Evolutionary conservation across 768 basidiomycete species (phyloP).

Genomic region (Russula griseocarnosa): DNA sequence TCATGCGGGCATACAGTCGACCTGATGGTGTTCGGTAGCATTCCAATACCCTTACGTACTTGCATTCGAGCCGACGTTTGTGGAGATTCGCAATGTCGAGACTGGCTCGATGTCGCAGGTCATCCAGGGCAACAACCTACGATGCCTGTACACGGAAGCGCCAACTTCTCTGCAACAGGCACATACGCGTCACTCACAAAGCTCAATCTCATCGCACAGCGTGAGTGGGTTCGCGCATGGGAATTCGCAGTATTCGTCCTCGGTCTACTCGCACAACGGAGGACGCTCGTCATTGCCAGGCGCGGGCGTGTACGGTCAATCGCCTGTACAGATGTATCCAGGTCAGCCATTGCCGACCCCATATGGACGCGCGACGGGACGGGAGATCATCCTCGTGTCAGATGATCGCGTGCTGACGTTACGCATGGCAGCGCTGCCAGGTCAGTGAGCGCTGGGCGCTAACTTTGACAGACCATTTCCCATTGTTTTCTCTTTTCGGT

Average conservation of each 20-base stretch:
- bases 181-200: constrained; percentile 35
- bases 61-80: constrained; percentile 93
- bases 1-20: not conserved
- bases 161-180: constrained; percentile 79
- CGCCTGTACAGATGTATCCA: constrained; percentile 41
- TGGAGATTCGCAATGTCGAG: constrained; percentile 95
- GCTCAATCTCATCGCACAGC: constrained; percentile 21
- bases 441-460: constrained; percentile 25
- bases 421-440: constrained; percentile 44
- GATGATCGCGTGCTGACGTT: constrained; percentile 81
- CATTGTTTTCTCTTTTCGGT: not conserved
- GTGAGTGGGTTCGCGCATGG: constrained; percentile 7
- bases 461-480: not conserved
- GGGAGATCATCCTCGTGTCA: constrained; percentile 83
- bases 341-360: constrained; percentile 38
- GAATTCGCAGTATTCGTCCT: constrained; percentile 3
- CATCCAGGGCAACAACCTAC: constrained; percentile 87
- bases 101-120: constrained; percentile 90
- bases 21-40: constrained; percentile 47
- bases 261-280: constrained; percentile 3
- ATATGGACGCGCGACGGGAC: constrained; percentile 45
- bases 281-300: constrained; percentile 21
- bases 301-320: constrained; percentile 18
- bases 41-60: constrained; percentile 95
- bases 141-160: constrained; percentile 89